Conservation (phyloP, 1,139 yeast genomes). For the Yamadazyma diddensiae region DNA sequence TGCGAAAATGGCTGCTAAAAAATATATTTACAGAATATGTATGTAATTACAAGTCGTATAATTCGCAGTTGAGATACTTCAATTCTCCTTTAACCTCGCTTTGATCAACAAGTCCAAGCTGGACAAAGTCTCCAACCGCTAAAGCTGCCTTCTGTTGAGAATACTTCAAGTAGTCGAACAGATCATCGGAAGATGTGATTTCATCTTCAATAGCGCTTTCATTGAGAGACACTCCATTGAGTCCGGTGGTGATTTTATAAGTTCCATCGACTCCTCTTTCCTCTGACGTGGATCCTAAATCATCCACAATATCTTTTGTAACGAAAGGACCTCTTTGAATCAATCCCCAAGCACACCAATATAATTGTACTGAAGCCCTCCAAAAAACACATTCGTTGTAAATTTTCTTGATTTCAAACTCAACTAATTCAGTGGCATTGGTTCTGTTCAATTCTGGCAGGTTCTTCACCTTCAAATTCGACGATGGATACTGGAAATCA, state of each 20-base stretch:
- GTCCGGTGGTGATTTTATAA: constrained; percentile 36
- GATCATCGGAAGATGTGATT: constrained; percentile 53
- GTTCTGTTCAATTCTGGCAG: constrained; percentile 17
- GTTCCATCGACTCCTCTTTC: constrained; percentile 38
- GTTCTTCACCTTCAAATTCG: constrained; percentile 22
- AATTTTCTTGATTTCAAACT: constrained; percentile 54
- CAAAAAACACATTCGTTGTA: constrained; percentile 69
- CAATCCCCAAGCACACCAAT: constrained; percentile 93
- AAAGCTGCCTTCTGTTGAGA: constrained; percentile 71
- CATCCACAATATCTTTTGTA: constrained; percentile 11
- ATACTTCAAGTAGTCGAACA: constrained; percentile 76
- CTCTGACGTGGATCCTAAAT: constrained; percentile 14
- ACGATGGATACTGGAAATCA: constrained; percentile 40
- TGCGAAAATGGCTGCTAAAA: not conserved
- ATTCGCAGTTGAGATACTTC: constrained; percentile 40
- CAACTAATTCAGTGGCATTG: constrained; percentile 30
- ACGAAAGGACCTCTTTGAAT: constrained; percentile 60
- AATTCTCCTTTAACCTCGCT: constrained; percentile 26
- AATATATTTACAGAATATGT: no score
- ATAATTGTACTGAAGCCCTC: constrained; percentile 77
- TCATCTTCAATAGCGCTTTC: constrained; percentile 29
- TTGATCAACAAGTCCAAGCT: constrained; percentile 51
- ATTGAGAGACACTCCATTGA: constrained; percentile 27
- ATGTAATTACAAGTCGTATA: constrained; percentile 25
- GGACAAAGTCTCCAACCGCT: constrained; percentile 71